Evolutionary conservation across 306 rosid species (phyloP), one percentile per base, ranked within the genome.

Genomic region (Castanea mollissima): DNA sequence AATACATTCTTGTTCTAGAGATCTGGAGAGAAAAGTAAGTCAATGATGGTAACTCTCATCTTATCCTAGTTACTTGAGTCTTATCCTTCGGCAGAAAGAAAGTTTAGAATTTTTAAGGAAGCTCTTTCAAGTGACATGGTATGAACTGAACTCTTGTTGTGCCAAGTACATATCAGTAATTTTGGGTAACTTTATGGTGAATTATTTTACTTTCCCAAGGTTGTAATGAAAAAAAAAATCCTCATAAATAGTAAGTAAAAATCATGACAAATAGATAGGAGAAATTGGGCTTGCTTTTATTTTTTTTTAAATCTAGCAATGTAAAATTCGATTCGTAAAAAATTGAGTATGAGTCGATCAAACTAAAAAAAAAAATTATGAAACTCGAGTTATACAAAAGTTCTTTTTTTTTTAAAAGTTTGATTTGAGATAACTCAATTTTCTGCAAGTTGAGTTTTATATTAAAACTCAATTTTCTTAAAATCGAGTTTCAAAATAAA

Each of bases 51-150:
- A 83, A 83, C 80, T 58, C 96, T 80, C 83, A 46, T 58, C 18
- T 79, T 75, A 77, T 89, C 80, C 83, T 91, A 51, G 98, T 76
- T 89, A 79, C 83, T 89, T 44, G 99, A 92, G 85, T 89, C 99
- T 59, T 90, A 95, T 80, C 88, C 92, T 15, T 94, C 92, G 15
- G 16, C 34, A 59, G 94, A 90, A 71, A 86, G 80, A 63, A 73
- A 4, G 5, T 32, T 90, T 5, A 87, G 84, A 81, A 81, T 95
- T 81, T 82, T 89, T 69, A 79, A 81, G 83, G 87, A 89, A 85
- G 90, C 98, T 68, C 94, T 95, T 85, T 74, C 87, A 57, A 90
- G 73, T 75, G 92, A 94, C 86, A 83, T 74, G 55, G 99, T 94
- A 71, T 90, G 97, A 83, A 76, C 19, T 32, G n/a, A 44, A 35